Evolutionary conservation across 1,139 yeast genomes (phyloP).

Genomic region (Kurtzmaniella quercitrusa): DNA sequence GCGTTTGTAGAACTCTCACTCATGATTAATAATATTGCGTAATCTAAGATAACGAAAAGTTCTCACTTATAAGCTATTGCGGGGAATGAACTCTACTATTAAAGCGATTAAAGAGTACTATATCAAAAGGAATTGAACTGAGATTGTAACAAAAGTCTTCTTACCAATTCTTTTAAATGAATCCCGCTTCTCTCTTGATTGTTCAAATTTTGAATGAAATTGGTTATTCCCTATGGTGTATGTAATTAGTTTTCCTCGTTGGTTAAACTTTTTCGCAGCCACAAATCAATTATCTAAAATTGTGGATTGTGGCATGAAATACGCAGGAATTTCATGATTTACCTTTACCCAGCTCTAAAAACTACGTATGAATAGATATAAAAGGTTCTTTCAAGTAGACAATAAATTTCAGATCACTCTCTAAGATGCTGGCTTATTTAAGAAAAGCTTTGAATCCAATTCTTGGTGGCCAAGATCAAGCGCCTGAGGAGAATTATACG

Average conservation of each 20-base stretch:
- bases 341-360: too few species aligned
- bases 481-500: background rate
- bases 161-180: too few species aligned
- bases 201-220: too few species aligned
- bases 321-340: background rate
- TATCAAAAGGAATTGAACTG: too few species aligned
- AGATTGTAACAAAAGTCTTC: too few species aligned
- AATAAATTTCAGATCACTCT: background rate
- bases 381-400: too few species aligned
- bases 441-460: constrained; percentile 3
- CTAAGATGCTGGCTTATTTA: constrained; percentile 2
- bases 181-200: too few species aligned
- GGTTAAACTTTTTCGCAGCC: background rate
- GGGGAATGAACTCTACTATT: too few species aligned
- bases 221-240: too few species aligned
- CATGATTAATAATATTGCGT: background rate
- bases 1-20: background rate
- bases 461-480: constrained; percentile 4
- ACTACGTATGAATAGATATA: too few species aligned
- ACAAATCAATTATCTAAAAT: background rate
- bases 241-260: background rate
- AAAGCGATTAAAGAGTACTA: background rate
- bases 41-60: background rate
- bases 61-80: background rate
- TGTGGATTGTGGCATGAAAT: background rate